Base-by-base conservation (phyloP, 441 rosid genomes). In the Capsella rubella region DNA sequence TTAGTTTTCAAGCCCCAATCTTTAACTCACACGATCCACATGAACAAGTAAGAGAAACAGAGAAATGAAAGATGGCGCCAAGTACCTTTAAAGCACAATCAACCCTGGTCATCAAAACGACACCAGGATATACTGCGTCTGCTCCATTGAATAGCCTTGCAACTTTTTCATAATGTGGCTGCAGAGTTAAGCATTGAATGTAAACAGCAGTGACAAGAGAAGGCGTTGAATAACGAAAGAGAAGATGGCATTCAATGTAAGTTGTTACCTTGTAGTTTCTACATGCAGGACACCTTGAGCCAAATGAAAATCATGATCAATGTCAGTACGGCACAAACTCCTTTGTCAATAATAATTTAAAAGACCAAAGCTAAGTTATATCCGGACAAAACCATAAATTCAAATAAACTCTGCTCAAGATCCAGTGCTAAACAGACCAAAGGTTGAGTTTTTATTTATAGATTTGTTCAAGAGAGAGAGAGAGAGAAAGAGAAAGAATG, bases 211-310 rank as follows among this genome's bases (percentile, higher is more conserved):
- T 64, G 10, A 54, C 42, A 46, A 72, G 31, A 39, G 14, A 80
- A 73, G 45, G 53, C 29, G 49, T 51, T 57, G 65, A 56, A 46
- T 29, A 72, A 76, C 34, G 25, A 61, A 55, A 69, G 52, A 68
- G 31, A 69, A 25, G 12, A 37, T 12, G 25, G 28, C 45, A 60
- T 2, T 54, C 52, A 62, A 46, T 62, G 12, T 21, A 29, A 4
- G 14, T 4, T 53, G 14, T 47, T 87, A 95, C 99, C 98, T 91
- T 91, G 66, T 95, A 95, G 83, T 89, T 91, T 81, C 96, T 84
- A 87, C 98, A 95, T 72, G 98, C 96, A 74, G 98, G 99, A 61
- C 99, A 92, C 99, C 98, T 95, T 87, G 80, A 29, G 25, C 37
- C 72, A 57, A 53, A 67, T 57, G 13, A 11, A 58, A 75, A 49